phyloP scores from a whole-genome alignment of 1,284 basidiomycete genomes.

The Apiotrichum siamense region DNA sequence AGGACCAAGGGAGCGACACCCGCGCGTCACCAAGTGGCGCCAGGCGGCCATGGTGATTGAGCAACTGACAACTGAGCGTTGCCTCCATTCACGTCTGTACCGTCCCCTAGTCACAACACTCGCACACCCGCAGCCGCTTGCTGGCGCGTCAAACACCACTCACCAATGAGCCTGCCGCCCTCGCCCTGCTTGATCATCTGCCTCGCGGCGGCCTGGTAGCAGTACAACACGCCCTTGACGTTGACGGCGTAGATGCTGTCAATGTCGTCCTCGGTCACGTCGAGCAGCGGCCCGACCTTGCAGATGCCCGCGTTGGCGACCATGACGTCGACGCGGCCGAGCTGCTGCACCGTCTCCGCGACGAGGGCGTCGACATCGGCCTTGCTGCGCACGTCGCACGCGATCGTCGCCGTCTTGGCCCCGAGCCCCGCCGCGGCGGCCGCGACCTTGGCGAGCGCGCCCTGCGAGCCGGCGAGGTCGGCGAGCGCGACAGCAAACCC shows the following conservation, averaged over 20 bases:
- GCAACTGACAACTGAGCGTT: too few species aligned
- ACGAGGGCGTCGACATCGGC: slow-evolving; percentile 31
- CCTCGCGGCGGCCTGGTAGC: slow-evolving; percentile 48
- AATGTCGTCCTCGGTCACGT: slow-evolving; percentile 37
- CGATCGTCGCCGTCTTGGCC: slow-evolving; percentile 29
- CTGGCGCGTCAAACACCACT: too few species aligned
- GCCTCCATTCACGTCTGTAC: too few species aligned
- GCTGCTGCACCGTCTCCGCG: slow-evolving; percentile 37
- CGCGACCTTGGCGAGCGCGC: slow-evolving; percentile 29
- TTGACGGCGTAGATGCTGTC: slow-evolving; percentile 43
- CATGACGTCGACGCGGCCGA: slow-evolving; percentile 42
- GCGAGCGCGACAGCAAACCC: slow-evolving; percentile 48
- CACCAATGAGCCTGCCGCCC: slow-evolving; percentile 50
- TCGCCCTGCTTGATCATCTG: slow-evolving; percentile 51
- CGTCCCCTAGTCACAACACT: too few species aligned
- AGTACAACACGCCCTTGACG: slow-evolving; percentile 42
- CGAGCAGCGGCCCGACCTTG: slow-evolving; percentile 39
- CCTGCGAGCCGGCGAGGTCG: slow-evolving; percentile 24
- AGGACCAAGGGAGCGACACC: too few species aligned
- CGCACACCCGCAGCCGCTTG: too few species aligned
- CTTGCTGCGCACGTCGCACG: slow-evolving; percentile 39
- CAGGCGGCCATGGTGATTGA: too few species aligned
- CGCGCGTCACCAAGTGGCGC: too few species aligned
- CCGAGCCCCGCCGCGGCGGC: slow-evolving; percentile 34
- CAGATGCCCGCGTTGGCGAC: slow-evolving; percentile 50